Evolutionary conservation across 441 rosid genomes (phyloP), one percentile per base, ranked within the genome.

Genomic region (Populus trichocarpa): DNA sequence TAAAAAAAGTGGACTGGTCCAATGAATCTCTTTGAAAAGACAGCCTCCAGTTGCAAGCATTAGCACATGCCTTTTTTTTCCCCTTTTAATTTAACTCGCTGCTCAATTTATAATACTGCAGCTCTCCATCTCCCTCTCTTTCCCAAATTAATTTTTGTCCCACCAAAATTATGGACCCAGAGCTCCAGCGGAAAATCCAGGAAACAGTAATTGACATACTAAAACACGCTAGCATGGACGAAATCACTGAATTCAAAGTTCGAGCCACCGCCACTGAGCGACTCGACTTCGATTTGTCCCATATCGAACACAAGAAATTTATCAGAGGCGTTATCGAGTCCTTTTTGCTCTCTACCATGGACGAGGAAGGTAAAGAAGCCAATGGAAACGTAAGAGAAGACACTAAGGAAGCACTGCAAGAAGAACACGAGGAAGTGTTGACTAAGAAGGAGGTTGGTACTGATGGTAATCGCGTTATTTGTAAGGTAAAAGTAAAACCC

Each of bases 191-290:
- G 74, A 90, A 74, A 76, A 86, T 95, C 80, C 88, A 89, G 81
- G 89, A 86, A 77, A 81, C 90, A 26, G 93, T 93, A 50, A 81
- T 75, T 67, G 83, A 82, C 4, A 82, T 92, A 61, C 93, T 93
- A 25, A 86, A 72, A 75, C 77, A 75, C 63, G 89, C 93, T 12
- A 84, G 92, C 82, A 80, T 93, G 87, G 91, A 86, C 28, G 85
- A 78, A 11, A 85, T 91, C 86, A 93, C 95, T 4, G 98, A 93
- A 90, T 91, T 86, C 86, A 89, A 90, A 75, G 88, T 92, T 87
- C 90, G 98, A 40, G 67, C 73, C 25, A 67, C 79, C 16, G 94
- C 88, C 75, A 84, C 93, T 2, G 82, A 83, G 81, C 90, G 78
- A 40, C 89, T 91, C 64, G 91, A 89, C 64, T 16, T 92, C 80